Evolutionary conservation across 2,329 filamentous ascomycete species (phyloP), one percentile per base, ranked within the genome.

Genomic region (Coniosporium tulheliwenetii): DNA sequence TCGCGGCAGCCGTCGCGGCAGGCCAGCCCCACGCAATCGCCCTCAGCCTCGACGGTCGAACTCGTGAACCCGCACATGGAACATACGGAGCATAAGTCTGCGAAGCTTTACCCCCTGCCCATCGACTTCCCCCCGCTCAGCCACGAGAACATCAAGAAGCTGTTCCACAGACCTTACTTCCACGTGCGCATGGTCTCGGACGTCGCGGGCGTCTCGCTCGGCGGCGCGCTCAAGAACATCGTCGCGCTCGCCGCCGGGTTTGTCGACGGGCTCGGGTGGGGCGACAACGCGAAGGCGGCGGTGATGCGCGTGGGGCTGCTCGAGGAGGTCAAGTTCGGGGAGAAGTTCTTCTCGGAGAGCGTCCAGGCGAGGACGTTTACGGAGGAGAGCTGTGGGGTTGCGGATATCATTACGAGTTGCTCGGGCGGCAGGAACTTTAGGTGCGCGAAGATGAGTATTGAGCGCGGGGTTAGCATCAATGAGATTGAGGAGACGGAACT

Each of bases 281-380:
- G 91, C 54, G 87, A 96, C 67, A 98, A 96, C 52, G 89, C 89
- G 49, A 96, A 98, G 67, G 86, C 91, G n/a, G 91, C 91, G 37
- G 80, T 98, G 45, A 96, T 98, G 85, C 83, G 91, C 35, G 81
- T 96, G 14, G 91, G 91, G 7, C 75, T 98, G 37, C 72, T 95
- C 51, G 91, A 98, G 65, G 94, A 95, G 81, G 85, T 96, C 54
- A 81, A 83, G 57, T 98, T 98, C 51, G 89, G 89, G 48, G 85
- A 87, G 60, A 77, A 81, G 52, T 98, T 96, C 69, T 98, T 96
- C 58, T 76, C 77, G 13, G 74, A 87, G 52, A 84, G 82, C 1
- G 80, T 91, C 19, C 74, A 81, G 48, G 75, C 81, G 8, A 76
- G 74, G 43, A 98, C 91, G 0, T 96, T 98, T 59, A 96, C 89